Conservation (phyloP, 352 stramenopile species). For the Elongisporangium senticosum region DNA sequence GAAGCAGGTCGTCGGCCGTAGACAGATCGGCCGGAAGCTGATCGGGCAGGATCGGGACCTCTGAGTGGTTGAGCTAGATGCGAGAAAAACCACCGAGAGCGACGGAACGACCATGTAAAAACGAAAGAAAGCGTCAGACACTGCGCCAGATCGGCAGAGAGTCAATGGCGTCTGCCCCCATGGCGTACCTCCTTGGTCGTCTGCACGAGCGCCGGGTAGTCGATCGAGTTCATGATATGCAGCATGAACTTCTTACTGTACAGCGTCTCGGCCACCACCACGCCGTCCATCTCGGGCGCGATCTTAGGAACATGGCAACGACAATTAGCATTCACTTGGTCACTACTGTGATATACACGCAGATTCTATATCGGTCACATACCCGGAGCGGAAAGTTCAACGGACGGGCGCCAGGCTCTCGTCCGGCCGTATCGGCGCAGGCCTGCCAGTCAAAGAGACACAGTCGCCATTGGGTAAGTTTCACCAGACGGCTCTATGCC, state of each 20-base stretch:
- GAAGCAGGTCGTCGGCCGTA: slow-evolving; percentile 62
- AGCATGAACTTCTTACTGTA: slow-evolving; percentile 84
- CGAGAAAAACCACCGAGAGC: background rate
- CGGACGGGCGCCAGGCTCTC: slow-evolving; percentile 44
- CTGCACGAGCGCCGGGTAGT: slow-evolving; percentile 68
- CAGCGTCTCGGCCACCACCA: slow-evolving; percentile 73
- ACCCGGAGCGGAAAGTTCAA: slow-evolving; percentile 82
- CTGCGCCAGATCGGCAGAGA: background rate
- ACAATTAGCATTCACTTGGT: background rate
- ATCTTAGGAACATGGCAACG: slow-evolving; percentile 32
- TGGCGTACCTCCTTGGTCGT: slow-evolving; percentile 63
- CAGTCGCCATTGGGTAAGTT: background rate
- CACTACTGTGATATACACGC: background rate
- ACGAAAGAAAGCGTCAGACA: background rate
- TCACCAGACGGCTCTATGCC: background rate
- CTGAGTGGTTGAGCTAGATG: slow-evolving; percentile 67
- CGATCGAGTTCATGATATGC: slow-evolving; percentile 84
- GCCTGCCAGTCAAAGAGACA: slow-evolving; percentile 22
- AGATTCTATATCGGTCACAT: slow-evolving; percentile 2
- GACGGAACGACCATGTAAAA: background rate
- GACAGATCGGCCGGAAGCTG: slow-evolving; percentile 49
- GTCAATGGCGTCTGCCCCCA: background rate
- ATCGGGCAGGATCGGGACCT: slow-evolving; percentile 68
- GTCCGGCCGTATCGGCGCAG: slow-evolving; percentile 67
- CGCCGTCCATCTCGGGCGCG: slow-evolving; percentile 67